These are phyloP conservation scores for Spinacia oleracea DNA, from an alignment of 179 eudicot genomes.

Conservation along the genomic window DNA sequence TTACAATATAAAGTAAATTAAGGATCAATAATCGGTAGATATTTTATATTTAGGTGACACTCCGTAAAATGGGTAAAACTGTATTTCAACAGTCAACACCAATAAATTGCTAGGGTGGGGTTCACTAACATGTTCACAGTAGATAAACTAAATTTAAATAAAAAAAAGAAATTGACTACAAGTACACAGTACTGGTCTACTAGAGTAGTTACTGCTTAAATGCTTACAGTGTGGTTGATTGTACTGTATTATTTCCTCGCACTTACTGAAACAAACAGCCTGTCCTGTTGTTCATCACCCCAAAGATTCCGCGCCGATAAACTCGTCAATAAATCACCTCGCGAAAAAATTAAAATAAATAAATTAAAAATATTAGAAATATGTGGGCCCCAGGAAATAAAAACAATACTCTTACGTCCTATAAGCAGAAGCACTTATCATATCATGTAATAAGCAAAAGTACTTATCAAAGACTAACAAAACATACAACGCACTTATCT, in stretches of 20 bases:
- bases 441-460: background rate
- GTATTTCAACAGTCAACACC: too few species aligned
- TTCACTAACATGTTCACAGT: too few species aligned
- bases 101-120: too few species aligned
- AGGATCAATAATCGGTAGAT: too few species aligned
- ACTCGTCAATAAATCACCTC: constrained; percentile 35
- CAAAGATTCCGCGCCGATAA: constrained; percentile 55
- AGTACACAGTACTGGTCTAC: too few species aligned
- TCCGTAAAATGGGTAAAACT: too few species aligned
- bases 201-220: too few species aligned
- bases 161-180: too few species aligned
- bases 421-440: constrained; percentile 23
- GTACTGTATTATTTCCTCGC: background rate
- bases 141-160: too few species aligned
- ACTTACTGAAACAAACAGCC: constrained; percentile 9
- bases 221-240: background rate
- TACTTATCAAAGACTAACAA: too few species aligned
- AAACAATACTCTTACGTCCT: background rate
- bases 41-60: too few species aligned
- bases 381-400: constrained; percentile 28
- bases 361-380: background rate
- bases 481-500: background rate
- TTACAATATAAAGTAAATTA: too few species aligned
- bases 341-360: background rate
- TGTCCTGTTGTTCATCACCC: constrained; percentile 17